Evolutionary conservation across 345 rosid genomes (phyloP), one percentile per base, ranked within the genome.

Genomic region (Raphanus sativus): DNA sequence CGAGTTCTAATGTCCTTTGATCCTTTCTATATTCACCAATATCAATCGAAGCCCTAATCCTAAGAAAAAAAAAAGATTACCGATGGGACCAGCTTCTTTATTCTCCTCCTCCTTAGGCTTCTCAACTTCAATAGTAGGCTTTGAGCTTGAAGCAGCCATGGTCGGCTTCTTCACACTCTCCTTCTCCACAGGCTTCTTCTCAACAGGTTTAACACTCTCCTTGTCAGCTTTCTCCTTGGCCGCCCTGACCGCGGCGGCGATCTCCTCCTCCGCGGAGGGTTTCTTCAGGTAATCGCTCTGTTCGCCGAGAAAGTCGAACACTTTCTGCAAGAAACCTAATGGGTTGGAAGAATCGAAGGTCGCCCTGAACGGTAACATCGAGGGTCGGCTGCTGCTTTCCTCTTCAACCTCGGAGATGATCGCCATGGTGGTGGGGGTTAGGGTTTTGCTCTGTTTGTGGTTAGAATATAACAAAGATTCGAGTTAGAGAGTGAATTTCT

Each of bases 321-420:
- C 87, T 55, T 80, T 81, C 87, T 85, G 84, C 76, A 92, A 73
- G 58, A 95, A 87, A 80, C 83, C 88, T 62, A 87, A 69, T 56
- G 99, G 98, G 75, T 86, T 80, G 33, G 85, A 75, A 8, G 90
- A 83, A 88, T 92, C 93, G 62, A 92, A 83, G 3, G 75, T 73
- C 17, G 88, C 93, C 50, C 71, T 85, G 69, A 89, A 95, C 13
- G 86, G 62, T 25, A 75, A 8, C 65, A 82, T 38, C 48, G 63
- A 62, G 73, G 28, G 71, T 63, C 78, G 73, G 85, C 83, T 62
- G 83, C 61, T 66, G 62, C 83, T 89, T 30, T 89, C 92, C 26
- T 91, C 98, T 56, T 89, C 82, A 17, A 69, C 85, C 60, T 92
- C 97, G 12, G 98, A 90, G 74, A 94, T 89, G 40, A 94, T 90